Evolutionary conservation across 805 yeast species (phyloP), one percentile per base, ranked within the genome.

Genomic region (Metschnikowia noctiluminum): DNA sequence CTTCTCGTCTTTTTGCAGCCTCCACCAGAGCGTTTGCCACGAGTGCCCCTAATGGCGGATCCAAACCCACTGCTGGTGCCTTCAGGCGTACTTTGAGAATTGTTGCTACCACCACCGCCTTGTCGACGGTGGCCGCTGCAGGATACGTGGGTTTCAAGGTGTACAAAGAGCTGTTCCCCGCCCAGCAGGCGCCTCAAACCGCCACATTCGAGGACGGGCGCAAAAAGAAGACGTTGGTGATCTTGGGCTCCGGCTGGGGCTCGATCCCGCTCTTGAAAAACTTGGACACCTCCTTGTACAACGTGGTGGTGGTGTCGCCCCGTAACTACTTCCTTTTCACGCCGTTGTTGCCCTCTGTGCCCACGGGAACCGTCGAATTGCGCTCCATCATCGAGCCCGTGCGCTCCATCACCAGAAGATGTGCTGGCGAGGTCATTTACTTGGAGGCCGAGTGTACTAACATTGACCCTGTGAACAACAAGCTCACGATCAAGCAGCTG

Each of bases 321-420:
- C 82, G 97, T 74, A 92, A 91, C 77, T 92, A 89, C 76, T 90
- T 91, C 73, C 76, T 91, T 61, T 91, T 92, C 78, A 91, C 98
- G 49, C 97, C 98, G n/a, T 75, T 91, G 65, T 77, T 91, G 60
- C 97, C 98, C 41, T 87, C 96, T 27, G 87, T 92, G 58, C 96
- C 97, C 49, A 91, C 96, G 35, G 97, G 97, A 55, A 87, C 96
- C 44, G 82, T 89, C 51, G 96, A 89, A 62, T 69, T 81, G 56
- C 88, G 94, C 68, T 91, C 97, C 26, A 91, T 91, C 64, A 86
- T 89, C 70, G 97, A 91, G 68, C 96, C 97, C 31, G 89, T 92
- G 47, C 82, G 96, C 70, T 76, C 87, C 45, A 85, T 91, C 61
- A 85, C 94, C 50, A 84, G 96, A 73, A 78, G 85, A 69, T 73